These are phyloP conservation scores for Trichopus zeylanicus DNA, from an alignment of 116 monocot species.

Conservation along the genomic window DNA sequence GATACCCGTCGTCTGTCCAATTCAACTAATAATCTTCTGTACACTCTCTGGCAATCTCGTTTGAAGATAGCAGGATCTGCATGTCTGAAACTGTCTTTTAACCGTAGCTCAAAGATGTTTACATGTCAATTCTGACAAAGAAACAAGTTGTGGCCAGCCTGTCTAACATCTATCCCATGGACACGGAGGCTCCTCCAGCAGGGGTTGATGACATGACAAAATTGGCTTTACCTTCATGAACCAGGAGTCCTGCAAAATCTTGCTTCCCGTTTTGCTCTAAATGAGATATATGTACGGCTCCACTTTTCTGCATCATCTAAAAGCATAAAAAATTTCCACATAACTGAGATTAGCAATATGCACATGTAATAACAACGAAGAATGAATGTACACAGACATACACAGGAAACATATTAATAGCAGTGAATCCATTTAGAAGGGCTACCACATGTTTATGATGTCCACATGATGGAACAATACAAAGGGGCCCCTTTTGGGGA, in stretches of 20 bases:
- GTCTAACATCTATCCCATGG: constrained; percentile 77
- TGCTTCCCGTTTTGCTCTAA: constrained; percentile 60
- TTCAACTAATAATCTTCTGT: no score
- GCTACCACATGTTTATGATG: constrained; percentile 87
- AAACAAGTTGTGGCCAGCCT: constrained; percentile 56
- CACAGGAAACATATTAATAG: constrained; percentile 94
- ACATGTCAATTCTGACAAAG: no score
- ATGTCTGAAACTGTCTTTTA: no score
- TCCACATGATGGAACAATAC: constrained; percentile 98
- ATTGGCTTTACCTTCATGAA: constrained; percentile 93
- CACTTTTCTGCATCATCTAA: neutral
- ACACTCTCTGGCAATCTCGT: no score
- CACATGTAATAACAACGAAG: neutral
- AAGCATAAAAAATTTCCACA: neutral
- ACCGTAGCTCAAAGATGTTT: no score
- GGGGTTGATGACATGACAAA: constrained; percentile 99
- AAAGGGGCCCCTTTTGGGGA: constrained; percentile 93
- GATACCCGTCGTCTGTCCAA: no score
- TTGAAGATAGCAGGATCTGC: no score
- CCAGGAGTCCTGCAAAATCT: constrained; percentile 94
- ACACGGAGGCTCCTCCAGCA: constrained; percentile 81
- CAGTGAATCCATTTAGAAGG: constrained; percentile 92
- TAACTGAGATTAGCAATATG: neutral
- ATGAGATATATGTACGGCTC: constrained; percentile 85
- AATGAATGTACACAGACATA: constrained; percentile 56